Evolutionary conservation across 2,329 filamentous ascomycete genomes (phyloP).

Genomic region (Ascochyta pisi): DNA sequence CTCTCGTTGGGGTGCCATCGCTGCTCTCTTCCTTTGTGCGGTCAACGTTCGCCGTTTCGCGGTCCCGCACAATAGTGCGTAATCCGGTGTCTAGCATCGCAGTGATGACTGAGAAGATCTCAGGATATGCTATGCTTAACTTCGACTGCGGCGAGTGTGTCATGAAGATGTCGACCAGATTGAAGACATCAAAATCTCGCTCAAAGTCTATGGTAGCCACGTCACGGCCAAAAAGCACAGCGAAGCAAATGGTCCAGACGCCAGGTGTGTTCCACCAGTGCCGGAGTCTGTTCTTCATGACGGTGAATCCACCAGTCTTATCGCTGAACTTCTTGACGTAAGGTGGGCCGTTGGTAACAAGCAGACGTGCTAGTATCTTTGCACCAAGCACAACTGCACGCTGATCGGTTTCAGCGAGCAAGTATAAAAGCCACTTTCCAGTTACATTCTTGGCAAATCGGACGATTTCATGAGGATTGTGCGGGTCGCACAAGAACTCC

Average conservation of each 20-base stretch:
- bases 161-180: constrained; percentile 74
- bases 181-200: constrained; percentile 74
- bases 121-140: constrained; percentile 75
- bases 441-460: constrained; percentile 95
- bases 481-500: constrained; percentile 76
- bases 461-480: constrained; percentile 72
- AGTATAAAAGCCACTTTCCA: constrained; percentile 94
- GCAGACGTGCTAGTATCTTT: constrained; percentile 81
- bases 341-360: constrained; percentile 79
- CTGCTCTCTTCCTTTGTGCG: constrained; percentile 25
- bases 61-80: constrained; percentile 55
- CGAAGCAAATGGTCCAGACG: constrained; percentile 87
- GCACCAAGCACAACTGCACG: constrained; percentile 81
- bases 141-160: constrained; percentile 48
- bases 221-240: constrained; percentile 85
- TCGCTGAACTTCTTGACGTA: constrained; percentile 87
- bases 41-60: constrained; percentile 31
- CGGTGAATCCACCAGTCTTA: constrained; percentile 86
- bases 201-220: constrained; percentile 77
- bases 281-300: constrained; percentile 82
- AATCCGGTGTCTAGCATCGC: constrained; percentile 88
- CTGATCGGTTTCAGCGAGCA: constrained; percentile 84
- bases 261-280: constrained; percentile 87
- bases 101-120: constrained; percentile 79
- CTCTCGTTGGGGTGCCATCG: constrained; percentile 42